Conservation (phyloP, 805 yeast species). For the Yarrowia sp. region DNA sequence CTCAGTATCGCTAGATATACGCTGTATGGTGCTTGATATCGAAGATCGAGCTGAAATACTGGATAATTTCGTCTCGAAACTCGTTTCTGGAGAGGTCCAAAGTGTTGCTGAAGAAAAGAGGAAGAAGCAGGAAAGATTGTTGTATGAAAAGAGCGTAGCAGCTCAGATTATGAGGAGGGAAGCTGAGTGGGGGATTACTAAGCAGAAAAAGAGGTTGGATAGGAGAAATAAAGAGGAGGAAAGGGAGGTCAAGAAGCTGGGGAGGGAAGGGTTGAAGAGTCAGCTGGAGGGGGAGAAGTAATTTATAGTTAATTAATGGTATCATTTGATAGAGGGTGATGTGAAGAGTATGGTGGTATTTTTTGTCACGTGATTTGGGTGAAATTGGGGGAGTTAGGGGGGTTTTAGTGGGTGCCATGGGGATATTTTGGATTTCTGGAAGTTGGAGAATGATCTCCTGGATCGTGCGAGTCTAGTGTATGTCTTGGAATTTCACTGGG, state of each 20-base stretch:
- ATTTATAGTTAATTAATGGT: neutral
- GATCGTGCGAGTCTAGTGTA: too few species aligned
- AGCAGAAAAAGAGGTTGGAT: neutral
- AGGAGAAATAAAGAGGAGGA: neutral
- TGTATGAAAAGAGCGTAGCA: constrained; percentile 11
- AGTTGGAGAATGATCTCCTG: too few species aligned
- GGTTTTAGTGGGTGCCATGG: too few species aligned
- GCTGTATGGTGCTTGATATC: neutral
- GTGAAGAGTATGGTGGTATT: too few species aligned
- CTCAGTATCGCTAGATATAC: neutral
- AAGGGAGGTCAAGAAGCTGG: neutral
- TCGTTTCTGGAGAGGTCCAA: neutral
- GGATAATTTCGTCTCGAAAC: neutral
- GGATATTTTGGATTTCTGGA: too few species aligned
- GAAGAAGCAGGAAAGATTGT: neutral
- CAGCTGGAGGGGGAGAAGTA: neutral
- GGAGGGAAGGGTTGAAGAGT: neutral
- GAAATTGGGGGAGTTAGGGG: too few species aligned
- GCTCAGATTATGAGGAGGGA: neutral
- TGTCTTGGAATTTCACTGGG: too few species aligned
- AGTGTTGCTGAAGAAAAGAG: neutral
- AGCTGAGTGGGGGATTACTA: neutral
- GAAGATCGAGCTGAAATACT: neutral
- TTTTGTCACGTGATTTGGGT: too few species aligned
- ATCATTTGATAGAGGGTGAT: neutral